A percentile compares a stretch with the other conserved stretches of the same genome.
These are phyloP conservation scores for Penicillium crustosum DNA, from an alignment of 2,329 filamentous ascomycete genomes.

Conservation along the genomic window DNA sequence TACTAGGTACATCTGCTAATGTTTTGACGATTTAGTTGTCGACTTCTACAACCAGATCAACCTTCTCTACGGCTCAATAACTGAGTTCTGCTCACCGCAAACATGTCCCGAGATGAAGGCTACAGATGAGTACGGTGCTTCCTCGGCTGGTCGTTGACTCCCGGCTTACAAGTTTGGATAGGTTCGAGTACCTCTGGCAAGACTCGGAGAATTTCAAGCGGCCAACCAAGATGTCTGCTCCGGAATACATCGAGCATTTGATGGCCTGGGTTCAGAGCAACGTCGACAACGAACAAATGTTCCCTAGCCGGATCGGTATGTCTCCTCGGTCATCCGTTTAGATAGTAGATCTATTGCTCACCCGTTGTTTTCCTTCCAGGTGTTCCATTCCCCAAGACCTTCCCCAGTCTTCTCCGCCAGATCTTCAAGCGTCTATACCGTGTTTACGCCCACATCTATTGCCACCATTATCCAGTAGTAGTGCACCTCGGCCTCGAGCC, in stretches of 20 bases:
- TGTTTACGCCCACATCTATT: slow-evolving; percentile 99
- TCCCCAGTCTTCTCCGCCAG: slow-evolving; percentile 83
- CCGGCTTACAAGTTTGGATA: slow-evolving; percentile 37
- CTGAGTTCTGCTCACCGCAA: slow-evolving; percentile 96
- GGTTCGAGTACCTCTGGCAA: slow-evolving; percentile 99
- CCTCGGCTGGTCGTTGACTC: not conserved
- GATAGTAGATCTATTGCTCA: not conserved
- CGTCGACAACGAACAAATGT: slow-evolving; percentile 92
- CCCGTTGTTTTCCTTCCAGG: slow-evolving; percentile 50
- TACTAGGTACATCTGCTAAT: slow-evolving; percentile 23
- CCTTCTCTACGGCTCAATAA: slow-evolving; percentile 96
- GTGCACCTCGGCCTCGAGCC: slow-evolving; percentile 93
- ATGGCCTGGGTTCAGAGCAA: slow-evolving; percentile 96
- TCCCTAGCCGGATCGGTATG: slow-evolving; percentile 86
- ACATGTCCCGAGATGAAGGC: slow-evolving; percentile 99
- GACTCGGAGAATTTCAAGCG: slow-evolving; percentile 91
- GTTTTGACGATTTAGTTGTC: slow-evolving; percentile 67
- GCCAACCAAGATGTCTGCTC: slow-evolving; percentile 96
- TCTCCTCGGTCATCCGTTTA: not conserved
- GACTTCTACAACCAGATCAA: slow-evolving; percentile 99
- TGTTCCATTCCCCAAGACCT: slow-evolving; percentile 91
- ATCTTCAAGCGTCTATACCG: slow-evolving; percentile 99
- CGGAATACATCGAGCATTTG: slow-evolving; percentile 95
- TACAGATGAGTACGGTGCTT: slow-evolving; percentile 78
- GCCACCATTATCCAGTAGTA: slow-evolving; percentile 97